phyloP scores from a whole-genome alignment of 2,329 filamentous ascomycete species.

The Hypoxylon sp. region DNA sequence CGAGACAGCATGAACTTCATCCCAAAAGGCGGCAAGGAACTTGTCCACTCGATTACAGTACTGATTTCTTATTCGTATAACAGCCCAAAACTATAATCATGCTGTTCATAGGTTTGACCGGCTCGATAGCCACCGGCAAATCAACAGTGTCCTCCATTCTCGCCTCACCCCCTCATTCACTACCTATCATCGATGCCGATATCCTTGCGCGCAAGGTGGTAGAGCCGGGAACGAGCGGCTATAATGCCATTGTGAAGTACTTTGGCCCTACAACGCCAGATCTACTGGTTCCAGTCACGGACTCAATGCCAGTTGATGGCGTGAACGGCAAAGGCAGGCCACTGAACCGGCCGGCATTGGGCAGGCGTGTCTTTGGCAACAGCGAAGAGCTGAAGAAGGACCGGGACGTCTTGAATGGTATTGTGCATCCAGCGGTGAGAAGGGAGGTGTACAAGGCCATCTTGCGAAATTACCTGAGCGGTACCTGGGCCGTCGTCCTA shows the following conservation, averaged over 20 bases:
- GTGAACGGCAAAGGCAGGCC: slow-evolving; percentile 75
- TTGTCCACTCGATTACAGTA: background rate
- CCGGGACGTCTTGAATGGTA: slow-evolving; percentile 83
- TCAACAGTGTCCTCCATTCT: slow-evolving; percentile 93
- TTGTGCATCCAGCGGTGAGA: slow-evolving; percentile 93
- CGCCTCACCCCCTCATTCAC: slow-evolving; percentile 81
- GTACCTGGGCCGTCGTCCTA: slow-evolving; percentile 89
- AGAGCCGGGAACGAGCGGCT: slow-evolving; percentile 89
- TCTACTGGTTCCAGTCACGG: slow-evolving; percentile 75
- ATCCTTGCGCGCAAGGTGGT: slow-evolving; percentile 93
- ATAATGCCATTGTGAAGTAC: slow-evolving; percentile 83
- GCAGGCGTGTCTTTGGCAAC: slow-evolving; percentile 87
- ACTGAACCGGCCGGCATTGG: slow-evolving; percentile 88
- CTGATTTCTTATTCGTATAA: background rate
- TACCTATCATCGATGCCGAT: slow-evolving; percentile 96
- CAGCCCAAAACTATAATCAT: slow-evolving; percentile 63
- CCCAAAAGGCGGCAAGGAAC: background rate
- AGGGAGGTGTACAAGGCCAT: slow-evolving; percentile 84
- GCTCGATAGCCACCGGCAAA: slow-evolving; percentile 98
- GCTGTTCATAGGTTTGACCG: slow-evolving; percentile 95
- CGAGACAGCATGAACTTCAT: slow-evolving; percentile 27
- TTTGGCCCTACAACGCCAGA: slow-evolving; percentile 89
- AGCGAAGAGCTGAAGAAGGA: slow-evolving; percentile 78
- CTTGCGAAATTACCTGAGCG: slow-evolving; percentile 78
- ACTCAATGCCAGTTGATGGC: slow-evolving; percentile 68